Percentiles rank a stretch among this genome's conserved stretches.
Evolutionary conservation across 345 rosid species (phyloP).

Genomic region (Eucalyptus brandiana): DNA sequence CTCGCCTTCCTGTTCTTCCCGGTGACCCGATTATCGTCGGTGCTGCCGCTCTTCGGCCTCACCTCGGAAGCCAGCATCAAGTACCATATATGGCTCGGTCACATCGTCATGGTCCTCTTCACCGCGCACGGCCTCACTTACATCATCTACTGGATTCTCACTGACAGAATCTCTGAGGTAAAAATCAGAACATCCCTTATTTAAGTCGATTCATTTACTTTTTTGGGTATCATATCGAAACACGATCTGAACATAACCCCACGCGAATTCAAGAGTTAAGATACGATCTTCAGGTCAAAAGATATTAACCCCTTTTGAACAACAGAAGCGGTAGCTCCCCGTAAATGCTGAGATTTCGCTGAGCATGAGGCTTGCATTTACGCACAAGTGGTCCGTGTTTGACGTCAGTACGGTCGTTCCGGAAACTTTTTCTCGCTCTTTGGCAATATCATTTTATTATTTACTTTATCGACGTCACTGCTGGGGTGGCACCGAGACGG

Average conservation of each 20-base stretch:
- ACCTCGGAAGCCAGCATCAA: conserved; percentile 83
- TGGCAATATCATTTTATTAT: not conserved
- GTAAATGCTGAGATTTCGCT: not conserved
- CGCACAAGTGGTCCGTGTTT: not conserved
- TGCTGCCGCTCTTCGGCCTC: conserved; percentile 52
- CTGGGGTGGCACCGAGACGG: not conserved
- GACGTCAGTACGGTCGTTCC: not conserved
- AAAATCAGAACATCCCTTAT: not conserved
- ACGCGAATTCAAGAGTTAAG: not conserved
- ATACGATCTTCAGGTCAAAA: not conserved
- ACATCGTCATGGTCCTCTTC: conserved; percentile 48
- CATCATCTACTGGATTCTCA: conserved; percentile 29
- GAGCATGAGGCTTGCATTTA: not conserved
- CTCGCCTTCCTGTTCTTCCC: conserved; percentile 63
- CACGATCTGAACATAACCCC: not conserved
- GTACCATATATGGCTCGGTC: conserved; percentile 91
- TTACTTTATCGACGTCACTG: not conserved
- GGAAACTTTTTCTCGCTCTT: not conserved
- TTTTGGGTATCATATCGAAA: not conserved
- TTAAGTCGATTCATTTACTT: not conserved
- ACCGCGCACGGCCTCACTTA: conserved; percentile 53
- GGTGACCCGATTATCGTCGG: conserved; percentile 74
- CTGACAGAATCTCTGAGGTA: conserved; percentile 33
- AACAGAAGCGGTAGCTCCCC: not conserved
- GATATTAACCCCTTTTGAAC: not conserved